Base-by-base conservation (phyloP, 2,329 filamentous ascomycete genomes). In the Septoria linicola region DNA sequence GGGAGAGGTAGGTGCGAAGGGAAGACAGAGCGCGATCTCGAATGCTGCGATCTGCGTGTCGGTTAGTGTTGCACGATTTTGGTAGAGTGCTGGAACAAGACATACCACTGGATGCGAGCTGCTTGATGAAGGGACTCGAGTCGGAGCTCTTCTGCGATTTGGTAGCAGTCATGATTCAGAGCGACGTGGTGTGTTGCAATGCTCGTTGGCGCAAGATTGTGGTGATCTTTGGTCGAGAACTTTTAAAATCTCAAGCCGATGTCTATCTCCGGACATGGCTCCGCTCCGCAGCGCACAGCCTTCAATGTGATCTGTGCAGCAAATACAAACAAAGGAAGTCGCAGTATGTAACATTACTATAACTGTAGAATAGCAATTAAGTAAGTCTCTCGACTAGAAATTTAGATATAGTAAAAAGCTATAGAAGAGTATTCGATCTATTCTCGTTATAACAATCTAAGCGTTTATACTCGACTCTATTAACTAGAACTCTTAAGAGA, bases 91-190 rank as follows among this genome's bases (percentile, higher is more conserved):
- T 11, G 21, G 74, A 67, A 95, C 79, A n/a, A 53, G 41, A 51
- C 80, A 57, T 68, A 92, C 89, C 88, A 73, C 87, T 93, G 30
- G 89, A 91, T 49, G 88, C 88, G 58, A 95, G 82, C 67, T 91
- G 85, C 70, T 84, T 87, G 58, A 95, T 85, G 61, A 95, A 95
- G 4, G 88, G 53, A 20, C 39, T 59, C n/a, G 49, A 47, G 8
- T 54, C 45, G 8, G 58, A 57, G 35, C 49, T 32, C 36, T 47
- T 41, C 2, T 31, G 13, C 11, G 44, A 32, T 17, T 56, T 59
- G 27, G 56, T 45, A 25, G 50, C 51, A 20, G 58, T 45, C 58
- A 60, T 60, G 27, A n/a, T 43, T 16, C n/a, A n/a, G n/a, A n/a
- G n/a, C n/a, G 35, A 32, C n/a, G 13, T 42, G 11, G 41, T 34